These are phyloP conservation scores for Aspergillus ustus DNA, from an alignment of 2,329 filamentous ascomycete species.

Conservation along the genomic window DNA sequence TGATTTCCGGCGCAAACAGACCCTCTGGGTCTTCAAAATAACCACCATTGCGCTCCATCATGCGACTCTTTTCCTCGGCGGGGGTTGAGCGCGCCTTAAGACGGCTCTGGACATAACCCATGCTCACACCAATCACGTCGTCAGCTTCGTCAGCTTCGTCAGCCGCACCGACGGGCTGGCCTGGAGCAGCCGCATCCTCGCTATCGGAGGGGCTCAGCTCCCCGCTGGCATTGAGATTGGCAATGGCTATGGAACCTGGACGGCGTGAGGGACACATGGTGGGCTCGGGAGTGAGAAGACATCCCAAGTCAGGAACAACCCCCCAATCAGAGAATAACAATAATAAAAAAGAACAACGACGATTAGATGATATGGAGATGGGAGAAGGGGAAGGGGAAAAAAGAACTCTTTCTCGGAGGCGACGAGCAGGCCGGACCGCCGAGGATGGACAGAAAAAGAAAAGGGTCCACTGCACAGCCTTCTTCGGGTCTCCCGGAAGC, in stretches of 20 bases:
- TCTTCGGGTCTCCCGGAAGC: conserved; percentile 13
- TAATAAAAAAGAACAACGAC: not conserved
- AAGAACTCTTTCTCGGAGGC: conserved; percentile 17
- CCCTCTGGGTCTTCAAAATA: conserved; percentile 50
- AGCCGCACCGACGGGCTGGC: conserved; percentile 28
- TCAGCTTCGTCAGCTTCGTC: conserved; percentile 41
- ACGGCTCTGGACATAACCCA: conserved; percentile 60
- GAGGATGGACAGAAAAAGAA: conserved; percentile 14
- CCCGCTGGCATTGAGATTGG: not conserved
- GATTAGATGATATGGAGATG: not conserved
- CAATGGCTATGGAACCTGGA: conserved; percentile 3
- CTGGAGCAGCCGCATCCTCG: conserved; percentile 27
- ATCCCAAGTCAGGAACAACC: conserved; percentile 1
- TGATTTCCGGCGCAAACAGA: conserved; percentile 36
- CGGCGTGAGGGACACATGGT: conserved; percentile 9
- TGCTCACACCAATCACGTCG: conserved; percentile 62
- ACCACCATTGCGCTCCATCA: conserved; percentile 55
- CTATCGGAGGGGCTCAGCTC: conserved; percentile 32
- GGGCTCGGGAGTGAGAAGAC: not conserved
- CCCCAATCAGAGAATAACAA: not conserved
- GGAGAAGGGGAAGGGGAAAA: conserved; percentile 6
- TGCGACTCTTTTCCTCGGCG: conserved; percentile 62
- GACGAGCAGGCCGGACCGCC: conserved; percentile 19
- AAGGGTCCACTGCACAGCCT: conserved; percentile 30
- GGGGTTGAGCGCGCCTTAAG: conserved; percentile 62